Conservation (phyloP, 1,139 yeast genomes). For the Yamadazyma triangularis region DNA sequence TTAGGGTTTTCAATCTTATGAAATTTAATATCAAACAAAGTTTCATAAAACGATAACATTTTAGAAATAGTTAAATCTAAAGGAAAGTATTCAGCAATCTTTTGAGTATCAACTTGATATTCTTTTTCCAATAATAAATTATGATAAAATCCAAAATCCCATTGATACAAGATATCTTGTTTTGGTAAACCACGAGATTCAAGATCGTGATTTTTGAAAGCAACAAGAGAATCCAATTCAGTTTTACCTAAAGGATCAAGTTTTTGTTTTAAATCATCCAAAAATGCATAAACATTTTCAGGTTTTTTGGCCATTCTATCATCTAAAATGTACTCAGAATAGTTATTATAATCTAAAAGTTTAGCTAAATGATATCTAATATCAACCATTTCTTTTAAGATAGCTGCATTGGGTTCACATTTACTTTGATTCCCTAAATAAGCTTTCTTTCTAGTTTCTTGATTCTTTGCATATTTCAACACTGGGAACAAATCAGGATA, state of each 20-base stretch:
- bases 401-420: slow-evolving; percentile 54
- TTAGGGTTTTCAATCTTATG: slow-evolving; percentile 40
- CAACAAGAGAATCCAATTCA: slow-evolving; percentile 47
- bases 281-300: slow-evolving; percentile 53
- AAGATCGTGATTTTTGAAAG: slow-evolving; percentile 53
- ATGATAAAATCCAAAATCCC: slow-evolving; percentile 72
- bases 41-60: slow-evolving; percentile 70
- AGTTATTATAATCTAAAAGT: slow-evolving; percentile 60
- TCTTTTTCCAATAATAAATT: slow-evolving; percentile 61
- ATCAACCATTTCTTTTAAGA: slow-evolving; percentile 56
- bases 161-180: slow-evolving; percentile 50
- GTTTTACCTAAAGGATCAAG: slow-evolving; percentile 53
- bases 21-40: slow-evolving; percentile 63
- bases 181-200: slow-evolving; percentile 34
- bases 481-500: slow-evolving; percentile 78
- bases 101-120: slow-evolving; percentile 66
- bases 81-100: slow-evolving; percentile 77
- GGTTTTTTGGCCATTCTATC: slow-evolving; percentile 76
- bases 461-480: slow-evolving; percentile 61
- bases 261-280: slow-evolving; percentile 56
- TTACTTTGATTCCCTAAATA: slow-evolving; percentile 65
- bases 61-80: slow-evolving; percentile 59
- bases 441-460: slow-evolving; percentile 63
- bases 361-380: slow-evolving; percentile 60
- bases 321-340: slow-evolving; percentile 66